These are phyloP conservation scores for Leishmania gerbilli DNA, from an alignment of 208 protist genomes.

Conservation along the genomic window DNA sequence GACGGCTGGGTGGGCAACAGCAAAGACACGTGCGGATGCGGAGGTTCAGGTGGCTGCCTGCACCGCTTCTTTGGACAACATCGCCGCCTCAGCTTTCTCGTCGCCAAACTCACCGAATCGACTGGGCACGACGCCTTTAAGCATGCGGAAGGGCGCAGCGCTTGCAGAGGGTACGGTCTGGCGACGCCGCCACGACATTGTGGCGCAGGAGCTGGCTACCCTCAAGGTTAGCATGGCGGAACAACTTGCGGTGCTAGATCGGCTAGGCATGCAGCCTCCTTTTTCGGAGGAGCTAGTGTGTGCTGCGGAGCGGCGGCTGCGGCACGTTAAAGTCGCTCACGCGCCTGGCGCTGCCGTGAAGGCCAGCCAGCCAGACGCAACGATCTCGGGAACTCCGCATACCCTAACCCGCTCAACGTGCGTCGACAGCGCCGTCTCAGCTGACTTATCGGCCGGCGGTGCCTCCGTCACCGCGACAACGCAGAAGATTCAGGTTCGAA, in stretches of 20 bases:
- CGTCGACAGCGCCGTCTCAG: background rate
- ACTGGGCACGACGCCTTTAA: background rate
- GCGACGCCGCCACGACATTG: constrained; percentile 26
- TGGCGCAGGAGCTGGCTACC: constrained; percentile 45
- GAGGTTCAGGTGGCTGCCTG: background rate
- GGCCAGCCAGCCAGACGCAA: background rate
- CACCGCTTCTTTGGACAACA: background rate
- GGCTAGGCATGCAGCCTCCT: constrained; percentile 55
- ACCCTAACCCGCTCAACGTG: background rate
- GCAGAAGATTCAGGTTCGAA: background rate
- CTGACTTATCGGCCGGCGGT: background rate
- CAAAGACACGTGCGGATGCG: background rate
- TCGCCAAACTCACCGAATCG: background rate
- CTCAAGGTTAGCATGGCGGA: constrained; percentile 58
- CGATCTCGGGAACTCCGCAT: background rate
- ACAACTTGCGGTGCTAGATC: constrained; percentile 66
- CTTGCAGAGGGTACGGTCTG: constrained; percentile 8
- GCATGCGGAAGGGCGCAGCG: background rate
- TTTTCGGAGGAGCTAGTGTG: constrained; percentile 32
- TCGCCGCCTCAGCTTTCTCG: background rate
- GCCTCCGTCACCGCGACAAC: background rate
- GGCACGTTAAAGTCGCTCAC: constrained; percentile 17
- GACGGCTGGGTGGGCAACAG: background rate
- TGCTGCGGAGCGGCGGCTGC: constrained; percentile 26
- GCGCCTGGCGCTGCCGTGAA: background rate